Evolutionary conservation across 164 flowering plant species (phyloP), one percentile per base, ranked within the genome.

Genomic region (Vitis vinifera): DNA sequence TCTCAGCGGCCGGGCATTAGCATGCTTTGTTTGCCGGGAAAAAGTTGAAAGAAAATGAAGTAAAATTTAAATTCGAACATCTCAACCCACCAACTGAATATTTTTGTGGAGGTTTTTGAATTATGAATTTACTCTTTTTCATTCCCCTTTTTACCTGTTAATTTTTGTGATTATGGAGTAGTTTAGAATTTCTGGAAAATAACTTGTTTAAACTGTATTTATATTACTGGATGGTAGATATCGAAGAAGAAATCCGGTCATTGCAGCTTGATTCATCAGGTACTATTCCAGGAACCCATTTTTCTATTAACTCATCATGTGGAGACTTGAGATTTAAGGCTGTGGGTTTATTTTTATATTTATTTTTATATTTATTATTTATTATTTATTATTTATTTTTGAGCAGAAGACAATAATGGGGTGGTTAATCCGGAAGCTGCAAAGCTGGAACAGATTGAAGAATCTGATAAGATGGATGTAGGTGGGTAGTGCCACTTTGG

Each of bases 181-280:
- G 44, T 67, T 56, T 19, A 61, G 61, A 73, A 13, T 50, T 44
- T 3, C 3, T 67, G 61, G 57, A 50, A 17, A 30, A 37, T 60
- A 17, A 75, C 65, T 23, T 51, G 12, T 23, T 51, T 44, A 6
- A 30, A n/a, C 48, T 49, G 9, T 23, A 58, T 57, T 67, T 10
- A 60, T 37, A 6, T 37, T 37, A 37, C 44, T 58, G 50, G 29
- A 65, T 72, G 63, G 37, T 66, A 86, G 90, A 89, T 81, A 75
- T 91, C 27, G 91, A 84, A 73, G 93, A 84, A 65, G 93, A 89
- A 44, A 89, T 91, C 59, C 86, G 88, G 51, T 81, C 89, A 0
- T 73, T 91, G 80, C 88, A 89, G 79, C 89, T 91, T 51, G 93
- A 91, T 62, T 82, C 92, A 10, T 68, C 89, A 75, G 96, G 93